Evolutionary conservation across 2,329 filamentous ascomycete genomes (phyloP).

Genomic region (Aureobasidium namibiae): DNA sequence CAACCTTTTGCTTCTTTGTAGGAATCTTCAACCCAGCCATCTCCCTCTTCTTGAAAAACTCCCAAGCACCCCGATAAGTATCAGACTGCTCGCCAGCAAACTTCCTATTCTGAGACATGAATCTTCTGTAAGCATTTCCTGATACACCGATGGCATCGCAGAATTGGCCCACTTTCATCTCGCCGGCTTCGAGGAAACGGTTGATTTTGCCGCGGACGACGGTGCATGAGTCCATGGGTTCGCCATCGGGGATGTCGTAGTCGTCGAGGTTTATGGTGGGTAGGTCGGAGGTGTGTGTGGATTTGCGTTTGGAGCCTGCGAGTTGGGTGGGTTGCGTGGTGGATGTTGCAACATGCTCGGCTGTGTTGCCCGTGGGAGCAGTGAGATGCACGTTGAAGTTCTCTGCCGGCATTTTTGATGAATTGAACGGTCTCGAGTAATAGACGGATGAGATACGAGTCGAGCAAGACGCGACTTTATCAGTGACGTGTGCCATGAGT

Average conservation of each 20-base stretch:
- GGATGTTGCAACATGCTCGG: not conserved
- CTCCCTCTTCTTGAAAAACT: conserved; percentile 45
- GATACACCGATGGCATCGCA: conserved; percentile 31
- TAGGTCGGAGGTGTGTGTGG: not conserved
- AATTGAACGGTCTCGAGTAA: too few relatives aligned
- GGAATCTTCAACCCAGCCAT: conserved; percentile 36
- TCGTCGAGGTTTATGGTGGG: conserved; percentile 4
- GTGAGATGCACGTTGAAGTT: not conserved
- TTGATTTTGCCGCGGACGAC: conserved; percentile 30
- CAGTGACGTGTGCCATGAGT: not conserved
- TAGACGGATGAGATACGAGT: not conserved
- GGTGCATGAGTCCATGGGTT: conserved; percentile 3
- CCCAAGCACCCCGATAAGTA: conserved; percentile 23
- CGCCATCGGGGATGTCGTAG: not conserved
- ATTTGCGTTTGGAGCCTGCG: conserved; percentile 11
- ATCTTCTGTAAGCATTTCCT: conserved; percentile 30
- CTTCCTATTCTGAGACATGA: conserved; percentile 41
- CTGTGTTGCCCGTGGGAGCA: not conserved
- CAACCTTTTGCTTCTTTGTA: conserved; percentile 28
- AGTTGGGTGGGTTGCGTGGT: not conserved
- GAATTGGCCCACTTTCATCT: conserved; percentile 39
- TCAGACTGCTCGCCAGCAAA: conserved; percentile 24
- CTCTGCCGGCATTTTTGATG: not conserved
- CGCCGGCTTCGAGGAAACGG: conserved; percentile 33
- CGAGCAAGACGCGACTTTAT: conserved; percentile 2